These are phyloP conservation scores for Guyanaporus albipodus DNA, from an alignment of 768 basidiomycete genomes.

Conservation along the genomic window DNA sequence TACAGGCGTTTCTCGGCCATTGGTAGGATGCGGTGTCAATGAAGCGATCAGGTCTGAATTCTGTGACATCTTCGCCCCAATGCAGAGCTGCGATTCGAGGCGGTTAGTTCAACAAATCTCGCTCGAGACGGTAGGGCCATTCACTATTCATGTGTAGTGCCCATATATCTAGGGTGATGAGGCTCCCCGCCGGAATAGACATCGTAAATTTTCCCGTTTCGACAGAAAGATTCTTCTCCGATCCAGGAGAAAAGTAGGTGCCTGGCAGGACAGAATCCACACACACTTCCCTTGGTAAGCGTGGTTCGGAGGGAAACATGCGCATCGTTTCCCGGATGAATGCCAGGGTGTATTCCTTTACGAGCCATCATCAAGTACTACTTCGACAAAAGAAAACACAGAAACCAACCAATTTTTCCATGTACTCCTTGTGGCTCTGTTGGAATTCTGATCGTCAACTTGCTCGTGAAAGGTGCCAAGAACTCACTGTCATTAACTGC, in stretches of 20 bases:
- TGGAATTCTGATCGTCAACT: not conserved
- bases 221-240: slow-evolving; percentile 1
- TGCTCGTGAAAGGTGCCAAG: not conserved
- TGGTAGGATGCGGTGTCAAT: slow-evolving; percentile 46
- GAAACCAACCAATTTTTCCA: slow-evolving; percentile 34
- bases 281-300: slow-evolving; percentile 34
- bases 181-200: slow-evolving; percentile 37
- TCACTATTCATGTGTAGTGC: slow-evolving; percentile 45
- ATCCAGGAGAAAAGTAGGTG: slow-evolving; percentile 32
- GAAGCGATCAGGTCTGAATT: slow-evolving; percentile 49
- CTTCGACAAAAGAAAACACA: not conserved
- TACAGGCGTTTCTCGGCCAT: slow-evolving; percentile 52
- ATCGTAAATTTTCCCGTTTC: slow-evolving; percentile 32
- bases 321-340: slow-evolving; percentile 47
- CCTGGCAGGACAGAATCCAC: slow-evolving; percentile 35
- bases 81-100: slow-evolving; percentile 35
- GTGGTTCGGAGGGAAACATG: slow-evolving; percentile 36
- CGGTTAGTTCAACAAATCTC: not conserved
- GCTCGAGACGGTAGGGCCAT: slow-evolving; percentile 10
- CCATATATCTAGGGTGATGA: slow-evolving; percentile 39
- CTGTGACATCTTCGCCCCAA: slow-evolving; percentile 44
- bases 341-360: slow-evolving; percentile 41
- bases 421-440: slow-evolving; percentile 39
- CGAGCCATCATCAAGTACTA: not conserved
- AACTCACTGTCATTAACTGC: slow-evolving; percentile 28